Conservation (phyloP, 2,329 filamentous ascomycete species). For the Fusarium floridanum region DNA sequence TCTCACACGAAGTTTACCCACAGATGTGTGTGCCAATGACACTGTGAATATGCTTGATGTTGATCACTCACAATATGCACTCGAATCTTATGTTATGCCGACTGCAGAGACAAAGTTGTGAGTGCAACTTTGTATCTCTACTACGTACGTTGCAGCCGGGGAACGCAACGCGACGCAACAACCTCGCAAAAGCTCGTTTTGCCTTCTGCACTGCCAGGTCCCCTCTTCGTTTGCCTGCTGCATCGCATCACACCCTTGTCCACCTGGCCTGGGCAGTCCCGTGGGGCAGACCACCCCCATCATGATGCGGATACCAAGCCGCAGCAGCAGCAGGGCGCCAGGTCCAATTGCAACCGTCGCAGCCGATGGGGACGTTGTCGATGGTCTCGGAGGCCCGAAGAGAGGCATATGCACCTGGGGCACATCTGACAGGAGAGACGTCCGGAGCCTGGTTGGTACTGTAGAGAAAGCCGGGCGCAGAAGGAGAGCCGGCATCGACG, state of each 20-base stretch:
- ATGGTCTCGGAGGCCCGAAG: background rate
- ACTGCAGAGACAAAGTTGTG: background rate
- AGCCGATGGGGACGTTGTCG: conserved; percentile 20
- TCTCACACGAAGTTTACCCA: background rate
- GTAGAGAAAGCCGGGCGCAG: conserved; percentile 5
- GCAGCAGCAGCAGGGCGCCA: conserved; percentile 28
- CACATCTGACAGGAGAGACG: background rate
- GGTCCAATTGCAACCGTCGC: conserved; percentile 6
- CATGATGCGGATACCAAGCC: conserved; percentile 21
- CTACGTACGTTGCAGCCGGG: background rate
- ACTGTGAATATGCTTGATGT: background rate
- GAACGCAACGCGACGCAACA: background rate
- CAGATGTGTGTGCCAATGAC: background rate
- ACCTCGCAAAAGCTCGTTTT: background rate
- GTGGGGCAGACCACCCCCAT: conserved; percentile 21
- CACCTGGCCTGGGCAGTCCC: conserved; percentile 12
- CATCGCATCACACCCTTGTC: conserved; percentile 11
- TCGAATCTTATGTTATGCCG: background rate
- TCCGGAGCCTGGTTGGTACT: conserved; percentile 1
- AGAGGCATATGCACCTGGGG: conserved; percentile 15
- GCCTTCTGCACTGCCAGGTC: background rate
- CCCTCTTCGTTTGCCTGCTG: background rate
- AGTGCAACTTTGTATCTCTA: background rate
- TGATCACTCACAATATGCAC: background rate
- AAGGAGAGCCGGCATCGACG: conserved; percentile 4